Conservation (phyloP, 352 stramenopile species). For the Elongisporangium senticosum region DNA sequence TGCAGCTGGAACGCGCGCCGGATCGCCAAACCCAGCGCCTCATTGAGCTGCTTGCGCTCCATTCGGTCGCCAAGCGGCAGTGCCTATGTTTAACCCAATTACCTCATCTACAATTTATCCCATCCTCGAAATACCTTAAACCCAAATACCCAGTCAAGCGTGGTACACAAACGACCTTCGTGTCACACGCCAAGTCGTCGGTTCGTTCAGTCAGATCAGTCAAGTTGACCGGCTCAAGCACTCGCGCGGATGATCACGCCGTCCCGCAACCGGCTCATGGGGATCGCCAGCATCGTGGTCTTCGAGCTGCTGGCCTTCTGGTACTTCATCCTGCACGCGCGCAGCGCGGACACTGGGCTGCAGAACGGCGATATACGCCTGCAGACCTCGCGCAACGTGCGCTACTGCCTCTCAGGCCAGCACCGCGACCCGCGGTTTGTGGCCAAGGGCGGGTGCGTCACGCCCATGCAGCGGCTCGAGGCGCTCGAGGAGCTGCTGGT, state of each 20-base stretch:
- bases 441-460: conserved; percentile 23
- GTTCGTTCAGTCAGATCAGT: too few species aligned
- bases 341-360: conserved; percentile 8
- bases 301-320: conserved; percentile 31
- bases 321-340: conserved; percentile 28
- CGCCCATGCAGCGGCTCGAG: conserved; percentile 20
- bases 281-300: conserved; percentile 25
- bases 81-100: too few species aligned
- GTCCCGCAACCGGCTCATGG: too few species aligned
- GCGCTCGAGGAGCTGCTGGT: conserved; percentile 34
- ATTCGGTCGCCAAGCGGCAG: too few species aligned
- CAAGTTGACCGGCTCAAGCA: too few species aligned
- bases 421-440: conserved; percentile 38
- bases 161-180: too few species aligned
- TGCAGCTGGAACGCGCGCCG: conserved; percentile 46
- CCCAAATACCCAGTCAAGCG: too few species aligned
- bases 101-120: too few species aligned
- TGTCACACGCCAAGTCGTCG: too few species aligned
- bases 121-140: too few species aligned
- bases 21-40: conserved; percentile 34
- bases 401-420: conserved; percentile 23
- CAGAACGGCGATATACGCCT: conserved; percentile 10
- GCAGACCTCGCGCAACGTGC: conserved; percentile 20
- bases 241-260: too few species aligned
- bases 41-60: conserved; percentile 23